A percentile compares a stretch with the other conserved stretches of the same genome.
phyloP scores from a whole-genome alignment of 441 rosid species.

The Gossypium lobatum region DNA sequence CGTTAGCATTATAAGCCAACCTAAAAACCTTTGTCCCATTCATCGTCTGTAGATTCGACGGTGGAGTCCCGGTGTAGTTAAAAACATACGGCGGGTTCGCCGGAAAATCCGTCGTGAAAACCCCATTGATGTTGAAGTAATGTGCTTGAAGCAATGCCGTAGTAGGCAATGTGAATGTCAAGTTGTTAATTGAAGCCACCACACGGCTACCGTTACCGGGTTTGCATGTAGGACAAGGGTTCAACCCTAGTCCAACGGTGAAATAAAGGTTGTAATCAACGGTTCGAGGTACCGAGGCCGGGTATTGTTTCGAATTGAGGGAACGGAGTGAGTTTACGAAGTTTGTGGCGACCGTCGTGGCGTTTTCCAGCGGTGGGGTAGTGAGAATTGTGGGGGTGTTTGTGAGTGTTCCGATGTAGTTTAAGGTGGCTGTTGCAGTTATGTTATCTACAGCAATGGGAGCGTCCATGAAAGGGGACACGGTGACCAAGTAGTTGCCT shows the following conservation, averaged over 20 bases:
- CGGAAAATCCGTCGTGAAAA: slow-evolving; percentile 80
- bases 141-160: slow-evolving; percentile 76
- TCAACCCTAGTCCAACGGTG: slow-evolving; percentile 61
- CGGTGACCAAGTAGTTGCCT: slow-evolving; percentile 60
- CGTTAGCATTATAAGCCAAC: slow-evolving; percentile 64
- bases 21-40: slow-evolving; percentile 60
- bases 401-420: slow-evolving; percentile 51
- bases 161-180: slow-evolving; percentile 79
- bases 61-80: slow-evolving; percentile 57
- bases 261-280: slow-evolving; percentile 63
- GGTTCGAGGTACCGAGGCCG: slow-evolving; percentile 61
- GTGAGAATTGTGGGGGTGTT: slow-evolving; percentile 42
- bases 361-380: slow-evolving; percentile 62
- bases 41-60: slow-evolving; percentile 44
- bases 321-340: slow-evolving; percentile 58
- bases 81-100: slow-evolving; percentile 55
- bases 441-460: slow-evolving; percentile 58
- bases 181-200: slow-evolving; percentile 73
- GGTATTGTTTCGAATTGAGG: slow-evolving; percentile 61
- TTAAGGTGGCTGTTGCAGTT: slow-evolving; percentile 72
- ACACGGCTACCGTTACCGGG: slow-evolving; percentile 64
- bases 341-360: slow-evolving; percentile 51
- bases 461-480: slow-evolving; percentile 85
- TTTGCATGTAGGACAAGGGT: slow-evolving; percentile 68
- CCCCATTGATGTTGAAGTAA: slow-evolving; percentile 59